Base-by-base conservation (phyloP, 306 rosid species). In the Vigna reflexopilosa region DNA sequence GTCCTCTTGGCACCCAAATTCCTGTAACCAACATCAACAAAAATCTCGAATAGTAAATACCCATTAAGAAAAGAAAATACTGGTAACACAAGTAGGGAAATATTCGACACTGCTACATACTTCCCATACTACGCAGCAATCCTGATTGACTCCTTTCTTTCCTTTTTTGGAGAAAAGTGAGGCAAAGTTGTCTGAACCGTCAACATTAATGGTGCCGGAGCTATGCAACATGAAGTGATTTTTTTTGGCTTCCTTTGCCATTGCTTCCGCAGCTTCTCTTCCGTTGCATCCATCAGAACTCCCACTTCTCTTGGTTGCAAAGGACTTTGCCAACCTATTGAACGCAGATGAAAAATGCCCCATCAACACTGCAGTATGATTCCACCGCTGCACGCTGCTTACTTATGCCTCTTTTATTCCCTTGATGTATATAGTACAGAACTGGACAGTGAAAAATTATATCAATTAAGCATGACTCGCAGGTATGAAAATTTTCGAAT, bases 81-180 rank as follows among this genome's bases (percentile, higher is more conserved):
- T 28, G 40, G 42, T 59, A 28, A 28, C 16, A 45, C 12, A 45
- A 11, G 16, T 15, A 45, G 50, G 11, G 50, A 45, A 45, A 45
- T 45, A 45, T 45, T 45, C 50, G 50, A 56, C 22, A 17, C 42
- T 62, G 38, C 2, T 51, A 76, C 79, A 19, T 89, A 93, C 98
- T 93, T 93, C 97, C 98, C 97, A 91, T 22, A 91, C 98, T 59
- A 88, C 62, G 91, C 91, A 91, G 88, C 97, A 90, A 81, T 93
- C 97, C 61, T 93, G 98, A 78, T 93, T 93, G 44, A 86, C 36
- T 68, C 98, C 98, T 85, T 93, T 93, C 79, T 87, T 17, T 75
- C 97, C 98, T 83, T 83, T 88, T 82, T 86, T 93, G 8, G 93
- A 84, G 72, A 85, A 93, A 80, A 88, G 87, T 15, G 97, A 89